These are phyloP conservation scores for Paulownia fortunei DNA, from an alignment of 257 asterid genomes.

Conservation along the genomic window DNA sequence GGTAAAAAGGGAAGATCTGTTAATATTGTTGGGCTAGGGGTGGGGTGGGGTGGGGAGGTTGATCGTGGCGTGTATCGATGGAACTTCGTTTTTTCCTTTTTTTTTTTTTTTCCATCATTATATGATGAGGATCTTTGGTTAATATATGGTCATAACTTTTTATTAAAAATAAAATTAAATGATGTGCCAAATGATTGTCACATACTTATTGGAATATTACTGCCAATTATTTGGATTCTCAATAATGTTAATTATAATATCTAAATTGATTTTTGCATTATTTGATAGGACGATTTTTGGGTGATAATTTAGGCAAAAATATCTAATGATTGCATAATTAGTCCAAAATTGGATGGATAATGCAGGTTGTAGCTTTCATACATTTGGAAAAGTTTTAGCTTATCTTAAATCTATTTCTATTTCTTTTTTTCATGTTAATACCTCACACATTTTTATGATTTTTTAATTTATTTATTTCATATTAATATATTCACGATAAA, in stretches of 20 bases:
- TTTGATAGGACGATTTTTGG: not conserved
- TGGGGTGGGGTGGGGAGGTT: not conserved
- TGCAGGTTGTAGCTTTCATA: too few species aligned
- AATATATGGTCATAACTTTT: not conserved
- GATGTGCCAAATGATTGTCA: not conserved
- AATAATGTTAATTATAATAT: not conserved
- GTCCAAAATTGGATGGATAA: too few species aligned
- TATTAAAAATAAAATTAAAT: not conserved
- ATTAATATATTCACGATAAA: too few species aligned
- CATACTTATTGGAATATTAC: not conserved
- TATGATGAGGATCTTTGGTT: not conserved
- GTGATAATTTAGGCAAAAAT: too few species aligned
- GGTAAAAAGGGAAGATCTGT: conserved; percentile 34
- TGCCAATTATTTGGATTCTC: not conserved
- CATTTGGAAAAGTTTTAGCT: too few species aligned
- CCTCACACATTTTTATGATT: too few species aligned
- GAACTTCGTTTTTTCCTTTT: not conserved
- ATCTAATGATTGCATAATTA: too few species aligned
- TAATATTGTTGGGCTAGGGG: conserved; percentile 24
- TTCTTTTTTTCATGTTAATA: too few species aligned
- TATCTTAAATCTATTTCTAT: too few species aligned
- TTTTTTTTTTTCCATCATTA: conserved; percentile 15
- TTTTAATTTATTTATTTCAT: too few species aligned
- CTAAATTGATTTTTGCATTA: too few species aligned
- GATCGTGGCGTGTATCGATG: not conserved